These are phyloP conservation scores for Xanthoparmelia taractica DNA, from an alignment of 495 filamentous ascomycete species.

Conservation along the genomic window DNA sequence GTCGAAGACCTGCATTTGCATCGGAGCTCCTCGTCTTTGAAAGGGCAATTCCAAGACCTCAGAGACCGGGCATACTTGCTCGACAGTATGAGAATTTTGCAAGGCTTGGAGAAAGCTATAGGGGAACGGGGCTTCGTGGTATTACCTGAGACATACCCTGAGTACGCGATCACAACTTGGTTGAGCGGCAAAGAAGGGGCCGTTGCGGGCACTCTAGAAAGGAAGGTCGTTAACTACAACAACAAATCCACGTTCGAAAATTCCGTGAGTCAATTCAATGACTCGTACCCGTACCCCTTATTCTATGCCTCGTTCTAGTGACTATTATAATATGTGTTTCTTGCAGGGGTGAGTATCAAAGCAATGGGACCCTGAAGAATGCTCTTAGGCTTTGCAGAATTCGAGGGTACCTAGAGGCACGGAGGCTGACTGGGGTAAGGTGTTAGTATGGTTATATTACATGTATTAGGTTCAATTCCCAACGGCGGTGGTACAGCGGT, in stretches of 20 bases:
- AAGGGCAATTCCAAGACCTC: neutral
- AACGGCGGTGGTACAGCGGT: too few relatives aligned
- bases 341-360: neutral
- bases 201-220: neutral
- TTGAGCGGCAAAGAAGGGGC: neutral
- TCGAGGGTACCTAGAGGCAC: neutral
- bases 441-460: too few relatives aligned
- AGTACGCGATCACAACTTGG: neutral
- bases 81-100: neutral
- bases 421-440: neutral
- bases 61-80: neutral
- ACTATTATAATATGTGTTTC: neutral
- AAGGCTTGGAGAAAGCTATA: neutral
- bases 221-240: too few relatives aligned
- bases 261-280: too few relatives aligned
- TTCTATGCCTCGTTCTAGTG: too few relatives aligned
- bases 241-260: too few relatives aligned
- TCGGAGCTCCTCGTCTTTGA: too few relatives aligned
- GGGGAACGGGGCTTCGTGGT: neutral
- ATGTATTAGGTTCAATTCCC: too few relatives aligned
- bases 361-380: neutral
- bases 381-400: neutral
- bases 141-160: neutral
- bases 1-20: too few relatives aligned
- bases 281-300: too few relatives aligned